Base-by-base conservation (phyloP, 768 basidiomycete genomes). In the Zangia roseola region DNA sequence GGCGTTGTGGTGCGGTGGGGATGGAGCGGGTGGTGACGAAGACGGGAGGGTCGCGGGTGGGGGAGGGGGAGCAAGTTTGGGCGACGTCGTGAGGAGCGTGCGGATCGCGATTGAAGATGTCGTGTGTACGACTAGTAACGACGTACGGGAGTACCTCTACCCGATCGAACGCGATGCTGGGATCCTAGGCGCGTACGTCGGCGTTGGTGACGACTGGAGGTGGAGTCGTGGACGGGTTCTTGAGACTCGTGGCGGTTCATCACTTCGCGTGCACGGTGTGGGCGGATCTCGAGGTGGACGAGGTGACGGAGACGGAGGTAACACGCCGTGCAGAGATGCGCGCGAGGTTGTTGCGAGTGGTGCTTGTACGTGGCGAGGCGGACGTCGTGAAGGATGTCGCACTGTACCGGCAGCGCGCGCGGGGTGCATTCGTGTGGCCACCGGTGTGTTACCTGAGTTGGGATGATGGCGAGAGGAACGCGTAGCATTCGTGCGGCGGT, bases 1-100 rank as follows among this genome's bases (percentile, higher is more conserved):
- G 53, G 80, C 84, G 47, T 63, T 97, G 5, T 97, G 91, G 88
- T 82, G 75, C 47, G 94, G 95, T 57, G 88, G 82, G 55, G 74
- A 74, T 3, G 85, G 88, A 57, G 63, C 83, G 24, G 40, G 24
- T 1, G 43, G 50, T 24, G 25, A 26, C 19, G 12, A 33, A 16
- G 28, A 37, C 23, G 10, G 20, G 0, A 5, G 25, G 1, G 13
- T n/a, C n/a, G n/a, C n/a, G n/a, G n/a, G 12, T 23, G 38, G 33
- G 1, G 43, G 39, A 3, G 47, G 40, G 0, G 49, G 49, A 5
- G 43, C 10, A n/a, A 37, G 55, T 2, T 4, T 46, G 37, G 47
- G 41, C 0, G 60, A 57, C 26, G n/a, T 57, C 23, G 62, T 91
- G 45, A 78, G 76, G 57, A 85, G 76, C 20, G 72, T 92, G 24